These are phyloP conservation scores for Helenozyma baotianmanensis DNA, from an alignment of 805 yeast species.

Conservation along the genomic window DNA sequence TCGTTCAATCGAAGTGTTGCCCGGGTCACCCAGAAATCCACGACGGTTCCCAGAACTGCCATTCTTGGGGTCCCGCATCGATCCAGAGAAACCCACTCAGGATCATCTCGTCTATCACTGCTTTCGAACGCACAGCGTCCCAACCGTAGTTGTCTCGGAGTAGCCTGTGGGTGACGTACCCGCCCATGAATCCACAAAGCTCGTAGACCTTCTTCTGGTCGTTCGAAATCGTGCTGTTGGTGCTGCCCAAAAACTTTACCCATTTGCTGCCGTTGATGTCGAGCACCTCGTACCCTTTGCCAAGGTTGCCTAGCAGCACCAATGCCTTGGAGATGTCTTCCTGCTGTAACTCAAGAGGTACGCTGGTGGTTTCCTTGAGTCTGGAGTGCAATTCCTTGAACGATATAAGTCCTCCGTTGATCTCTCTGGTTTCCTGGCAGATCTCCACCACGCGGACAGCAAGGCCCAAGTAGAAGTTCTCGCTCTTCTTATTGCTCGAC, in stretches of 20 bases:
- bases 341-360: slow-evolving; percentile 30
- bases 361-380: slow-evolving; percentile 25
- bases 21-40: too few relatives aligned
- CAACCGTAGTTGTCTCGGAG: slow-evolving; percentile 74
- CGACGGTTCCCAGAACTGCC: slow-evolving; percentile 68
- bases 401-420: slow-evolving; percentile 80
- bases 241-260: slow-evolving; percentile 31
- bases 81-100: slow-evolving; percentile 83
- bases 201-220: slow-evolving; percentile 74
- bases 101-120: slow-evolving; percentile 74
- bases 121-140: slow-evolving; percentile 57
- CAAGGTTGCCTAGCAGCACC: slow-evolving; percentile 49
- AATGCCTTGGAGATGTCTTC: slow-evolving; percentile 58
- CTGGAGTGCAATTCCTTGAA: slow-evolving; percentile 39
- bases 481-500: slow-evolving; percentile 21
- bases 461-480: slow-evolving; percentile 61
- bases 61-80: slow-evolving; percentile 43
- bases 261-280: slow-evolving; percentile 49
- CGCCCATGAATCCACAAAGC: slow-evolving; percentile 73
- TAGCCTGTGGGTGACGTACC: slow-evolving; percentile 57
- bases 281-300: slow-evolving; percentile 67
- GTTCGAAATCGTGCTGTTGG: slow-evolving; percentile 25
- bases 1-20: too few relatives aligned
- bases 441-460: slow-evolving; percentile 73
- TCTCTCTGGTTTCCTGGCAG: slow-evolving; percentile 61